Base-by-base conservation (phyloP, 1,284 basidiomycete genomes). In the Agaricales sp. region DNA sequence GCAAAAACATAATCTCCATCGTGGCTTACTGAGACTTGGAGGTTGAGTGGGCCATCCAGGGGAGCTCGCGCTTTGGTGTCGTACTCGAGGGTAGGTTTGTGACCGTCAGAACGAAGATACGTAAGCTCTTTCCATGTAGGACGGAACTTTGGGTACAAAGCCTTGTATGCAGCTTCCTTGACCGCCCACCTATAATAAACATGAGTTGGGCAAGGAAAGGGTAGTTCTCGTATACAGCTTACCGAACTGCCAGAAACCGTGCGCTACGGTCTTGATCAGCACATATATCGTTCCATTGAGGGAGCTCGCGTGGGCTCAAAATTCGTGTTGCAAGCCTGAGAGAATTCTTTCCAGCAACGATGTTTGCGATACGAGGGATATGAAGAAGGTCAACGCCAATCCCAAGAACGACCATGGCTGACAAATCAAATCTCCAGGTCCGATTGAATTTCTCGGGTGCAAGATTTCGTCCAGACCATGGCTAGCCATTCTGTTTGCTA, bases 91-190 rank as follows among this genome's bases (percentile, higher is more conserved):
- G 54, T 48, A 16, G 84, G 84, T 54, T 84, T 85, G 18, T 59
- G 58, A 2, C 63, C 61, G 24, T 57, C 57, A 30, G 48, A 51
- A 18, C 52, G 59, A 18, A 71, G 58, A 24, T 78, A 82, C 1
- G 76, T 76, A 48, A 93, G 64, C 25, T 91, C 79, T 59, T 88
- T 86, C 90, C 90, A 93, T 1, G 75, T 77, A n/a, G 85, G 76
- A 18, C 62, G 67, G 38, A 74, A 59, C 20, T 57, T 52, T 1
- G 87, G 82, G 57, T 81, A 90, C 50, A 92, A 59, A 0, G 92
- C 89, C 63, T 96, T 95, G 70, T 92, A 94, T 0, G 86, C 81
- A 0, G 92, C 89, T 67, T 95, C 92, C 60, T 96, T 96, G 26
- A 87, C 71, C 43, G 82, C 76, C 87, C 87, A 92, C 25, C 88